Evolutionary conservation across 2,329 filamentous ascomycete species (phyloP).

Genomic region (Teratosphaeriaceae sp.): DNA sequence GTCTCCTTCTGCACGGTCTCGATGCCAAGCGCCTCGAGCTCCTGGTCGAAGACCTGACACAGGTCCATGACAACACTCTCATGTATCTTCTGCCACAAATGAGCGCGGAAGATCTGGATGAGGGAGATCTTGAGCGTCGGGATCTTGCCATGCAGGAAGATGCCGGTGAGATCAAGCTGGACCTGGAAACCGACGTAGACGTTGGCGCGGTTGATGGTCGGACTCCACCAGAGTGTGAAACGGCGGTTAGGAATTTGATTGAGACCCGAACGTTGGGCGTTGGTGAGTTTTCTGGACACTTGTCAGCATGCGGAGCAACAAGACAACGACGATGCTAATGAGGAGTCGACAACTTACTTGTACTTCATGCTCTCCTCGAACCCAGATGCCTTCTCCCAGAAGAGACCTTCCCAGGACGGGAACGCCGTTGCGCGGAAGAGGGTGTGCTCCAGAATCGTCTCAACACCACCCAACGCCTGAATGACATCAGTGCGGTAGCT

Average conservation of each 20-base stretch:
- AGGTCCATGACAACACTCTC: slow-evolving; percentile 98
- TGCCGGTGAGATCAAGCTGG: slow-evolving; percentile 93
- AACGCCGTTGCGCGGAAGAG: slow-evolving; percentile 92
- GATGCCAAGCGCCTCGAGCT: slow-evolving; percentile 89
- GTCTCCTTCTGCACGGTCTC: slow-evolving; percentile 99
- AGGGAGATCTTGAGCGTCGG: slow-evolving; percentile 95
- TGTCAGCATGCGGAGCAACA: slow-evolving; percentile 3
- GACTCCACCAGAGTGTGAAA: slow-evolving; percentile 96
- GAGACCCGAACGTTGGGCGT: slow-evolving; percentile 90
- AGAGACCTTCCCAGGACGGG: slow-evolving; percentile 87
- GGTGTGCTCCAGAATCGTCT: slow-evolving; percentile 95
- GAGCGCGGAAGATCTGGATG: slow-evolving; percentile 98
- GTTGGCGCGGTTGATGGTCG: slow-evolving; percentile 55
- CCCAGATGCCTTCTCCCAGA: slow-evolving; percentile 54
- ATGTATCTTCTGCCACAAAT: slow-evolving; percentile 99
- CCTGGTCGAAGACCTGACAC: slow-evolving; percentile 97
- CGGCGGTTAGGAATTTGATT: slow-evolving; percentile 99
- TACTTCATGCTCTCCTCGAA: slow-evolving; percentile 8
- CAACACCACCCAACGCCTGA: slow-evolving; percentile 89
- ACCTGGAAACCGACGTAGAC: slow-evolving; percentile 99
- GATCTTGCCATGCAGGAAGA: slow-evolving; percentile 98
- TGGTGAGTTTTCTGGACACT: slow-evolving; percentile 98
- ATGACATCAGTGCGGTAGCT: slow-evolving; percentile 96
- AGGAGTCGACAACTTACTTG: neutral
- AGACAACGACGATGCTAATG: neutral